Percentiles rank a stretch among this genome's conserved stretches.
phyloP scores from a whole-genome alignment of 2,329 filamentous ascomycete species.

The Colletotrichum salicis region DNA sequence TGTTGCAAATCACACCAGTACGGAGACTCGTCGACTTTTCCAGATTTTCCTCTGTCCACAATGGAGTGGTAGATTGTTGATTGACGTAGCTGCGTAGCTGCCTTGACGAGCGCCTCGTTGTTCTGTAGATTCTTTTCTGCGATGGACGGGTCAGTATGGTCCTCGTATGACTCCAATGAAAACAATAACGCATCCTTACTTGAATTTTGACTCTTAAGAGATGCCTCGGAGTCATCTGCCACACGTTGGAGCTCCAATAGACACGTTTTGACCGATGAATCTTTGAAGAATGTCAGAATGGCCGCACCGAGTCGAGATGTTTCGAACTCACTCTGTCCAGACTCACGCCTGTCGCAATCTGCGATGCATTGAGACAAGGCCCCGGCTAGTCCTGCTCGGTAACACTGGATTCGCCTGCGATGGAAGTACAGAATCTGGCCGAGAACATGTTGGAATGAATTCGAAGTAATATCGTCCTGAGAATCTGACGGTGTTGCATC shows the following conservation, averaged over 20 bases:
- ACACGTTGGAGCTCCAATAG: neutral
- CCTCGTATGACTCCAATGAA: neutral
- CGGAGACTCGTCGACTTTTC: constrained; percentile 31
- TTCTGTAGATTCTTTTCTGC: neutral
- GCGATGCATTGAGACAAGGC: neutral
- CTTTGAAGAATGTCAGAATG: neutral
- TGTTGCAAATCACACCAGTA: constrained; percentile 46
- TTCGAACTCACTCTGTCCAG: neutral
- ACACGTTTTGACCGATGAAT: neutral
- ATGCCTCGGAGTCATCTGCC: neutral
- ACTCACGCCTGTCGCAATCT: neutral
- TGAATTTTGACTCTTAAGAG: neutral
- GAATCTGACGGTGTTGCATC: neutral
- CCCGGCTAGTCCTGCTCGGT: neutral
- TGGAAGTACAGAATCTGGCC: constrained; percentile 2
- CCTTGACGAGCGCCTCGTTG: neutral
- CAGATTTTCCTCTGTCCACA: neutral
- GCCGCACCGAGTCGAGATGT: too few species aligned
- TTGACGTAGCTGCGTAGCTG: neutral
- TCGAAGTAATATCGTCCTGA: neutral
- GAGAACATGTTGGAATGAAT: neutral
- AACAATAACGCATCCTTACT: neutral
- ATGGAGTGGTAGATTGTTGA: neutral
- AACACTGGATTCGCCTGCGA: neutral
- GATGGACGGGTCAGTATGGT: neutral